A percentile compares a stretch with the other conserved stretches of the same genome.
Evolutionary conservation across 2,329 filamentous ascomycete species (phyloP).

Genomic region (Alternaria gansuensis): DNA sequence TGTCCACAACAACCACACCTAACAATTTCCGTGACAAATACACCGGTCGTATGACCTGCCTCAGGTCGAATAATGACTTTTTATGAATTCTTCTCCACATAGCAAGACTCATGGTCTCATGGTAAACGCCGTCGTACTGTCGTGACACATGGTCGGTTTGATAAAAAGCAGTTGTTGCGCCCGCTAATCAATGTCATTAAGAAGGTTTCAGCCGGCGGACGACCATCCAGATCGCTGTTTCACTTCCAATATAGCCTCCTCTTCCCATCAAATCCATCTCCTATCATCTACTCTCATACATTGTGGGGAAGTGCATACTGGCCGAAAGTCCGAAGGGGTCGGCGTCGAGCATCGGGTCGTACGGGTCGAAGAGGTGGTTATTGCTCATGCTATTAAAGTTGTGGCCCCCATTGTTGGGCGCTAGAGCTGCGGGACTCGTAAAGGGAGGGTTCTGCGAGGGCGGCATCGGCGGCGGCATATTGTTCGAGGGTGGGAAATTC

Average conservation of each 20-base stretch:
- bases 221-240: slow-evolving; percentile 11
- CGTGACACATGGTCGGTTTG: slow-evolving; percentile 22
- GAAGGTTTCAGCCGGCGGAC: slow-evolving; percentile 14
- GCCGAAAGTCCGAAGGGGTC: slow-evolving; percentile 93
- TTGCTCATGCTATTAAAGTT: slow-evolving; percentile 59
- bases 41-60: slow-evolving; percentile 12
- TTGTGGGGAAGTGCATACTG: slow-evolving; percentile 92
- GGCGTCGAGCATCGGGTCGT: slow-evolving; percentile 88
- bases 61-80: slow-evolving; percentile 37
- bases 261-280: slow-evolving; percentile 23
- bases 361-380: slow-evolving; percentile 70
- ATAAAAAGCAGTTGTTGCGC: slow-evolving; percentile 31
- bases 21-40: slow-evolving; percentile 20
- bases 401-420: slow-evolving; percentile 45
- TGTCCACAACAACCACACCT: slow-evolving; percentile 3
- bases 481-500: slow-evolving; percentile 61
- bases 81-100: slow-evolving; percentile 32
- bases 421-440: slow-evolving; percentile 44
- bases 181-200: slow-evolving; percentile 47
- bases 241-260: slow-evolving; percentile 16
- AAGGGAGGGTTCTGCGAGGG: slow-evolving; percentile 50
- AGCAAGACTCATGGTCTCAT: slow-evolving; percentile 16
- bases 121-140: slow-evolving; percentile 40
- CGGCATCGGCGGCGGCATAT: slow-evolving; percentile 52
- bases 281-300: slow-evolving; percentile 62